These are phyloP conservation scores for Nephelium lappaceum DNA, from an alignment of 345 rosid species.

Conservation along the genomic window DNA sequence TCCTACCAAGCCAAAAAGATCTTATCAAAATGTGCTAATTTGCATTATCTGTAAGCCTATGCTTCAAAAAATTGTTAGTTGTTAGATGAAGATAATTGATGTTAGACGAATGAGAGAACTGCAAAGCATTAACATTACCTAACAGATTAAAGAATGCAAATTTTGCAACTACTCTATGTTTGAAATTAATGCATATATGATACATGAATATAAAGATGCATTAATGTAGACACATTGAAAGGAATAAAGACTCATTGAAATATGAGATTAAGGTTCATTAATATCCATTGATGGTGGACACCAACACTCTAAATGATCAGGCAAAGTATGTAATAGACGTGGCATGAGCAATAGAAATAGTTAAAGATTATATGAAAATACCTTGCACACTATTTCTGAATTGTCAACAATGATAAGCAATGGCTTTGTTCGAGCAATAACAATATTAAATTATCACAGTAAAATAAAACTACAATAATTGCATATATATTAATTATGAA, in stretches of 20 bases:
- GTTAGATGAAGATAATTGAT: not conserved
- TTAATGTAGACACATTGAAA: too few species aligned
- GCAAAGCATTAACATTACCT: not conserved
- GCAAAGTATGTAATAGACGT: not conserved
- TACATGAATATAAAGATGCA: too few species aligned
- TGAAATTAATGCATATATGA: too few species aligned
- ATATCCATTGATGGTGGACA: too few species aligned
- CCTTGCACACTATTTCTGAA: constrained; percentile 59
- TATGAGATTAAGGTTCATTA: too few species aligned
- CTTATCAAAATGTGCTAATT: not conserved
- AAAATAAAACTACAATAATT: too few species aligned
- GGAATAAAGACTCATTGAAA: too few species aligned
- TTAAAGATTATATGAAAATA: constrained; percentile 21
- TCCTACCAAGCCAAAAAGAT: constrained; percentile 36
- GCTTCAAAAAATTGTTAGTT: too few species aligned
- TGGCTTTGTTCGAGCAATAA: constrained; percentile 51
- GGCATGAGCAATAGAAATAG: not conserved
- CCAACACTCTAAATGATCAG: not conserved
- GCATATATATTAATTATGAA: too few species aligned
- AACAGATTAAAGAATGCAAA: not conserved
- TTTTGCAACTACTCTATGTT: too few species aligned
- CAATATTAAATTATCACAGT: constrained; percentile 38
- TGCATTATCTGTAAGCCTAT: too few species aligned
- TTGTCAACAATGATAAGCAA: constrained; percentile 59
- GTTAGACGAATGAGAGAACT: not conserved